Evolutionary conservation across 1,284 basidiomycete species (phyloP).

Genomic region (Ustilago cynodontis): DNA sequence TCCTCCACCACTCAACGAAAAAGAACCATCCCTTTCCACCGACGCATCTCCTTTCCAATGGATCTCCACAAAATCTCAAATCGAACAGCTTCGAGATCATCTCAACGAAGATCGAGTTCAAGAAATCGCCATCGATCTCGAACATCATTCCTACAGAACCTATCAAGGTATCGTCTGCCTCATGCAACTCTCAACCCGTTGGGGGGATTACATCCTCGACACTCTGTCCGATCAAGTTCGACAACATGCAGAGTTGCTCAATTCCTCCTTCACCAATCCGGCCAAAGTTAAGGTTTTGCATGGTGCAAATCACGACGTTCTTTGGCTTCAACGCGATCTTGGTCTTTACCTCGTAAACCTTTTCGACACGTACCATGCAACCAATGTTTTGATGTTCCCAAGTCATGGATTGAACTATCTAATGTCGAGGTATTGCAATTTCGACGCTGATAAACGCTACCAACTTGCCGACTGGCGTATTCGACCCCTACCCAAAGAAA

Average conservation of each 20-base stretch:
- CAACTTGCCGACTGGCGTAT: slow-evolving; percentile 98
- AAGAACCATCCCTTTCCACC: slow-evolving; percentile 73
- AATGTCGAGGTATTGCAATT: slow-evolving; percentile 89
- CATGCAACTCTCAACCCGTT: slow-evolving; percentile 84
- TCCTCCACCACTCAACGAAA: slow-evolving; percentile 55
- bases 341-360: slow-evolving; percentile 92
- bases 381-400: slow-evolving; percentile 79
- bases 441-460: slow-evolving; percentile 93
- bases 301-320: slow-evolving; percentile 91
- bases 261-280: slow-evolving; percentile 83
- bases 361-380: slow-evolving; percentile 97
- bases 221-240: slow-evolving; percentile 77
- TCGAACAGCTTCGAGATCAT: slow-evolving; percentile 77
- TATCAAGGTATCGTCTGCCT: slow-evolving; percentile 90
- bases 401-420: slow-evolving; percentile 85
- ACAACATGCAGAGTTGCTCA: slow-evolving; percentile 78
- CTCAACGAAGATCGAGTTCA: slow-evolving; percentile 72
- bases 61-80: slow-evolving; percentile 76
- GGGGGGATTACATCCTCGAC: slow-evolving; percentile 89
- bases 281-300: slow-evolving; percentile 85
- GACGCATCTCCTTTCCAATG: slow-evolving; percentile 80
- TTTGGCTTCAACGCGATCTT: slow-evolving; percentile 97
- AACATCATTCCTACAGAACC: slow-evolving; percentile 88
- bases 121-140: slow-evolving; percentile 93
- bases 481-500: slow-evolving; percentile 85